Evolutionary conservation across 768 basidiomycete genomes (phyloP), one percentile per base, ranked within the genome.

Genomic region (Pilatotrama ljubarskyi): DNA sequence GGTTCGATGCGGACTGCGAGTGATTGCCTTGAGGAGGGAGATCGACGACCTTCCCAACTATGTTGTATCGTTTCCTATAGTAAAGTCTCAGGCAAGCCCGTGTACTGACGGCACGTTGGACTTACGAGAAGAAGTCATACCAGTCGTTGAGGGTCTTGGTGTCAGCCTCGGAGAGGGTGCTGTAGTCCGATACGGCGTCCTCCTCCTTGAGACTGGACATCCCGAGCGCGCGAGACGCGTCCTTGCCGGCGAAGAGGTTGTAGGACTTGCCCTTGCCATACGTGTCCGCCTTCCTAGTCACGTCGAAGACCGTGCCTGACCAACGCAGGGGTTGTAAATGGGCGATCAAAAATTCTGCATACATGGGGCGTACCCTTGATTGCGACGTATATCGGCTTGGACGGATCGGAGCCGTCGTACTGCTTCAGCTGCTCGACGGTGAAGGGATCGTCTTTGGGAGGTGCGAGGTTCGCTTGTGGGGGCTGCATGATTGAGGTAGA

Each of bases 231-330:
- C 80, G 85, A 8, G 93, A 95, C 0, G 87, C 96, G 69, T 99
- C 96, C 75, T 91, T 96, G 44, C 95, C 96, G 32, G 95, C 93
- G 72, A 98, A 98, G 20, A 96, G 74, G 64, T 84, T 82, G 74
- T 95, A 93, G 3, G 88, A 85, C 24, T 79, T 77, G 2, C 91
- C 93, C 2, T 82, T 78, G 1, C 96, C 96, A 67, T 99, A 99
- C 65, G 95, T 90, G 61, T 97, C 94, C 29, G 76, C 75, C 73
- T 96, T 98, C 59, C 77, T 76, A 0, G 89, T 78, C 9, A 99
- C 96, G 72, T 98, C 95, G 74, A 97, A 98, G 9, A 98, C 82
- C 1, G 87, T 88, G 47, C 95, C 91, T 91, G 55, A 25, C 0
- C 5, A 20, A 36, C 13, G 36, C 0, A 14, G 24, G 20, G n/a